Evolutionary conservation across 306 rosid genomes (phyloP).

Genomic region (Vachellia pachyceras): DNA sequence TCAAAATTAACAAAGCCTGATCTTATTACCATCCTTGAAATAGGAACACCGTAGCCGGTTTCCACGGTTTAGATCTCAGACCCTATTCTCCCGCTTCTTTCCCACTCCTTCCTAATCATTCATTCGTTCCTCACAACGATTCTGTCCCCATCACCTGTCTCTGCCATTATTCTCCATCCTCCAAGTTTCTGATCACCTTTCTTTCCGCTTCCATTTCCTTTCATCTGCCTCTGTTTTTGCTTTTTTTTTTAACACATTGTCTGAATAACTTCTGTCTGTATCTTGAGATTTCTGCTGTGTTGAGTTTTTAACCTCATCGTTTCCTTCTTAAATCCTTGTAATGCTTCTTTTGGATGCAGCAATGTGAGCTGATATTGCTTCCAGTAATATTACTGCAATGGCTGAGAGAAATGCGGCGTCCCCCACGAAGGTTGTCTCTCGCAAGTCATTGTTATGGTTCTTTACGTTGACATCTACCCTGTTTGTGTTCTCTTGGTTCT

Average conservation of each 20-base stretch:
- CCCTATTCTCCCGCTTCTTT: conserved; percentile 40
- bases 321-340: background rate
- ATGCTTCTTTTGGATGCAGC: conserved; percentile 30
- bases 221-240: background rate
- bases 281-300: background rate
- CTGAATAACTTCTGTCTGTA: background rate
- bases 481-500: conserved; percentile 66
- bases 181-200: background rate
- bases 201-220: background rate
- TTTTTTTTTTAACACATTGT: background rate
- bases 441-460: conserved; percentile 56
- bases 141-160: background rate
- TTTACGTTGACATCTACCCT: conserved; percentile 54
- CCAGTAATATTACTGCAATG: conserved; percentile 23
- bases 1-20: too few species aligned
- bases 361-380: background rate
- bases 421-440: conserved; percentile 44
- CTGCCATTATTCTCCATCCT: background rate
- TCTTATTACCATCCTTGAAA: too few species aligned
- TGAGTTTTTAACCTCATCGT: background rate
- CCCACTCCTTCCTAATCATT: background rate
- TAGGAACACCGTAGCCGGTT: too few species aligned
- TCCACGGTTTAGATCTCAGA: too few species aligned
- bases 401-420: conserved; percentile 37
- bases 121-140: background rate